Conservation (phyloP, 225 moss, liverwort and hornwort genomes). For the Antitrichia curtipendula region DNA sequence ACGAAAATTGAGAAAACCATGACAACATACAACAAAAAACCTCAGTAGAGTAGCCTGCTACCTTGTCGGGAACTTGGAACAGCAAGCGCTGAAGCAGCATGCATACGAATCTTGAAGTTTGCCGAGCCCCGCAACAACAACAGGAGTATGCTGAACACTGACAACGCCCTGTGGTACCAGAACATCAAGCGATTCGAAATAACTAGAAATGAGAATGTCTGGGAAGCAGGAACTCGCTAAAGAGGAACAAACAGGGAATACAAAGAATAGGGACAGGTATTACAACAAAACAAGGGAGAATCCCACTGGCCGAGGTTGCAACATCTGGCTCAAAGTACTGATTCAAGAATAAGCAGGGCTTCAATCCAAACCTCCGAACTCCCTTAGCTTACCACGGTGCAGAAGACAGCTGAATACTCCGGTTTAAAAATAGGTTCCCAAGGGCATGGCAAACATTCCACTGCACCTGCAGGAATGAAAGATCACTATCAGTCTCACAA, state of each 20-base stretch:
- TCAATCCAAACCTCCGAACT: background rate
- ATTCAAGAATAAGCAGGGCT: background rate
- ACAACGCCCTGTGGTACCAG: conserved; percentile 51
- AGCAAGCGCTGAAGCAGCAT: conserved; percentile 82
- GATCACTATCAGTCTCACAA: background rate
- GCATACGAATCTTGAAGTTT: conserved; percentile 87
- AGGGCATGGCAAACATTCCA: conserved; percentile 99
- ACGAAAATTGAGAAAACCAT: background rate
- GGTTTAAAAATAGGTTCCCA: conserved; percentile 83
- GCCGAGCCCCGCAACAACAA: conserved; percentile 66
- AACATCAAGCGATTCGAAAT: background rate
- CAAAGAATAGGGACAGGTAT: background rate
- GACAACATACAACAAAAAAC: background rate
- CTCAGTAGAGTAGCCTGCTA: background rate
- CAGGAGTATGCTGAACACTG: conserved; percentile 77
- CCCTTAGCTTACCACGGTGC: conserved; percentile 49
- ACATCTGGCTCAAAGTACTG: background rate
- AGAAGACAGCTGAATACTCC: conserved; percentile 44
- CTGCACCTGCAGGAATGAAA: conserved; percentile 58
- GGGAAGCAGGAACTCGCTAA: background rate
- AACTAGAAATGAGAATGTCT: background rate
- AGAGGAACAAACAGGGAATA: background rate
- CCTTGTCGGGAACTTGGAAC: conserved; percentile 78
- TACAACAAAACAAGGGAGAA: background rate
- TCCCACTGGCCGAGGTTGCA: background rate